Conservation (phyloP, 768 basidiomycete genomes). For the Leccinum longicurvipes region DNA sequence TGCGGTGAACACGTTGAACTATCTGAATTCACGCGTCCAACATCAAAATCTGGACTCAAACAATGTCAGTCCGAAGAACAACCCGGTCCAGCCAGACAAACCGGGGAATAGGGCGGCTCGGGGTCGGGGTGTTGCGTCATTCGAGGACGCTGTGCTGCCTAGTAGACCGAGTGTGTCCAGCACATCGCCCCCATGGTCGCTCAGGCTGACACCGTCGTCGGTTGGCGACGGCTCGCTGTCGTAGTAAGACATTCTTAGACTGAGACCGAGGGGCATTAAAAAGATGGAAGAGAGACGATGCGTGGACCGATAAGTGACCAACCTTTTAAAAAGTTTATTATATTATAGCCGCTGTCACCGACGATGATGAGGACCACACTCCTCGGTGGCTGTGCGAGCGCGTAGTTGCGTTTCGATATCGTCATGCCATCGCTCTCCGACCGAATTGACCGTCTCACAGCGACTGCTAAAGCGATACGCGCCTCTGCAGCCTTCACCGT, state of each 20-base stretch:
- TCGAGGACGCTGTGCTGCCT: conserved; percentile 37
- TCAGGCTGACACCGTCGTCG: background rate
- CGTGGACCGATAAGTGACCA: conserved; percentile 6
- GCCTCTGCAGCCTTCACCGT: conserved; percentile 38
- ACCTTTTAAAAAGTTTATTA: conserved; percentile 13
- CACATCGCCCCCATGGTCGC: conserved; percentile 9
- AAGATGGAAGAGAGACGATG: no score
- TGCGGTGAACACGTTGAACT: conserved; percentile 8
- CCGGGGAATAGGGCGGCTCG: conserved; percentile 29
- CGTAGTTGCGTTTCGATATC: no score
- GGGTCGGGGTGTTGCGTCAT: conserved; percentile 49
- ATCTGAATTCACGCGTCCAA: conserved; percentile 6
- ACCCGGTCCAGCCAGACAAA: conserved; percentile 14
- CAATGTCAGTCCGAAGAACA: conserved; percentile 15
- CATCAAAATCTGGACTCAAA: conserved; percentile 11
- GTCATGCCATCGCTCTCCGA: conserved; percentile 58
- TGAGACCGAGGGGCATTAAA: conserved; percentile 27
- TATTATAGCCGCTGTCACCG: conserved; percentile 6
- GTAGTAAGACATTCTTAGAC: conserved; percentile 13
- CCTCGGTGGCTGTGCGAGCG: conserved; percentile 26
- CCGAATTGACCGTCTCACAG: conserved; percentile 63
- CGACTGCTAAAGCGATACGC: conserved; percentile 50
- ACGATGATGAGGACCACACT: background rate
- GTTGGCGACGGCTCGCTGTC: conserved; percentile 22
- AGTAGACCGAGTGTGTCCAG: conserved; percentile 6